Evolutionary conservation across 2,329 filamentous ascomycete species (phyloP).

Genomic region (Botrytis paeoniae): DNA sequence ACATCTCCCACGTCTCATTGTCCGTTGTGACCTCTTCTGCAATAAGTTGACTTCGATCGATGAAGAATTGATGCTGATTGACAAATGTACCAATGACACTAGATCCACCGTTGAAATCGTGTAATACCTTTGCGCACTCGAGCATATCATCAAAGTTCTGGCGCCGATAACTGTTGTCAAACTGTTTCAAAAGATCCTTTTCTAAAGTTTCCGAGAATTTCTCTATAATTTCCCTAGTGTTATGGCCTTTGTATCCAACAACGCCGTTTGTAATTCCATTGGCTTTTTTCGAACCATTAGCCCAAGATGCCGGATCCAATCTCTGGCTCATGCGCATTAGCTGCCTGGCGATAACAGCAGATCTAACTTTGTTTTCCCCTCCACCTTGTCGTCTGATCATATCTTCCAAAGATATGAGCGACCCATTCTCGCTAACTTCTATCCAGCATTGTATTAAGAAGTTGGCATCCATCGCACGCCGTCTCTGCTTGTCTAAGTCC

Average conservation of each 20-base stretch:
- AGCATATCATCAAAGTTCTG: constrained; percentile 98
- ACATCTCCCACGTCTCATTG: constrained; percentile 76
- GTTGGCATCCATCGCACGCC: constrained; percentile 85
- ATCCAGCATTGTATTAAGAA: constrained; percentile 97
- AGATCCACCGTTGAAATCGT: constrained; percentile 93
- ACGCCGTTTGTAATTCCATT: constrained; percentile 47
- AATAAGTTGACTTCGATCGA: constrained; percentile 88
- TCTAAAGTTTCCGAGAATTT: constrained; percentile 95
- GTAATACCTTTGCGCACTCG: constrained; percentile 88
- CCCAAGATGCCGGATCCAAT: constrained; percentile 75
- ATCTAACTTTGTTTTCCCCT: constrained; percentile 89
- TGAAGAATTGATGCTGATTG: constrained; percentile 99
- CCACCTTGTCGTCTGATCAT: constrained; percentile 74
- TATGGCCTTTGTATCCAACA: constrained; percentile 46
- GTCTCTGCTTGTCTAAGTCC: constrained; percentile 88
- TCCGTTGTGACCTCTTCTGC: constrained; percentile 58
- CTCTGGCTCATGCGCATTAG: constrained; percentile 91
- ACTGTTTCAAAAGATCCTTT: constrained; percentile 91
- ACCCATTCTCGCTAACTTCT: constrained; percentile 86
- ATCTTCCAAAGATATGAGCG: constrained; percentile 83
- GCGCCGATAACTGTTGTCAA: constrained; percentile 92
- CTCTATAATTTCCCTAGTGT: constrained; percentile 87
- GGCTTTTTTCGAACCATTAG: constrained; percentile 52
- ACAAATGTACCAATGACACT: constrained; percentile 96
- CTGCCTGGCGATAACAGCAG: constrained; percentile 89